A percentile compares a stretch with the other conserved stretches of the same genome.
These are phyloP conservation scores for Zygotorulaspora chibaensis DNA, from an alignment of 805 yeast species.

Conservation along the genomic window DNA sequence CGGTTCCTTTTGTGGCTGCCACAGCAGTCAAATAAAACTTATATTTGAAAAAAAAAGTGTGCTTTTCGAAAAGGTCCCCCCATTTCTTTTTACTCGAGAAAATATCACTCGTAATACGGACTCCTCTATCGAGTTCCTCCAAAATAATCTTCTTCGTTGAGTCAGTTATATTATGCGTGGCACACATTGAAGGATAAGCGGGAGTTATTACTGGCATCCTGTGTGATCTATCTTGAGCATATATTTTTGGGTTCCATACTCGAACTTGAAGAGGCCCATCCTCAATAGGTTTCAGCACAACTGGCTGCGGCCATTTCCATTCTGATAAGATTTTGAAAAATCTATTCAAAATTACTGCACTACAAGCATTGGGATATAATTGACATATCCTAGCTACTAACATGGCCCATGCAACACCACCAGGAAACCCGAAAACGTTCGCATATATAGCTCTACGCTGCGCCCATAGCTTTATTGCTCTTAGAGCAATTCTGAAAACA, in stretches of 20 bases:
- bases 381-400: constrained; percentile 97
- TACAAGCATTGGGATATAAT: constrained; percentile 90
- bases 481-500: constrained; percentile 84
- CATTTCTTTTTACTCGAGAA: constrained; percentile 59
- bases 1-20: constrained; percentile 65
- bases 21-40: constrained; percentile 82
- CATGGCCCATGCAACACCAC: constrained; percentile 99
- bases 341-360: constrained; percentile 84
- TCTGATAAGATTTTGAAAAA: constrained; percentile 80
- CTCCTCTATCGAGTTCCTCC: constrained; percentile 75
- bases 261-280: constrained; percentile 96
- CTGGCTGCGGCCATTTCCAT: constrained; percentile 99
- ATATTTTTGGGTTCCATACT: constrained; percentile 93
- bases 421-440: constrained; percentile 95
- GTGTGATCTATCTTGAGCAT: constrained; percentile 85
- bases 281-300: constrained; percentile 83
- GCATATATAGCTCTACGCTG: constrained; percentile 91
- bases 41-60: constrained; percentile 76
- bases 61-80: constrained; percentile 72
- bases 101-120: constrained; percentile 65
- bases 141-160: constrained; percentile 83
- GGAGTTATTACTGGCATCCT: constrained; percentile 98
- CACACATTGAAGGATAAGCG: constrained; percentile 91
- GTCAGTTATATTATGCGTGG: constrained; percentile 89
- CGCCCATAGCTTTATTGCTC: constrained; percentile 96